Evolutionary conservation across 2,329 filamentous ascomycete genomes (phyloP).

Genomic region (Colletotrichum gloeosporioides): DNA sequence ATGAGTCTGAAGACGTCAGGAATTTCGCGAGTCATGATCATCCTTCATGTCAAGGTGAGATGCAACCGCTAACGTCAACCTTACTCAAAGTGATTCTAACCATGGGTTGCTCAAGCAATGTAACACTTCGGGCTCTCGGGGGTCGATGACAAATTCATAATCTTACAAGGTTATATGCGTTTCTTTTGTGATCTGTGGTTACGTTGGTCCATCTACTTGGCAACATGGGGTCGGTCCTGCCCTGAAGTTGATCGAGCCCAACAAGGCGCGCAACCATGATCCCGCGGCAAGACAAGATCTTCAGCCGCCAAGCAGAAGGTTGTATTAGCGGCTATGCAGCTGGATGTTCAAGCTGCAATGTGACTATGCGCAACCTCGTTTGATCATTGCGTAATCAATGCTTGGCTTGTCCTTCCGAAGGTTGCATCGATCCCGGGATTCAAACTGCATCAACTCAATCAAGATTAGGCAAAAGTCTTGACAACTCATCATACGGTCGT

Average conservation of each 20-base stretch:
- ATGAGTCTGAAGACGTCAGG: background rate
- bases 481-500: accelerated
- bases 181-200: background rate
- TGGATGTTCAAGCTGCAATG: background rate
- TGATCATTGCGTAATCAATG: background rate
- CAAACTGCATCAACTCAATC: background rate
- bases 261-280: background rate
- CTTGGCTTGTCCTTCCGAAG: background rate
- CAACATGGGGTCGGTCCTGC: background rate
- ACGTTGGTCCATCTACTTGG: accelerated
- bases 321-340: background rate
- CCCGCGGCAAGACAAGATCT: background rate
- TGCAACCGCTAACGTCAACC: accelerated
- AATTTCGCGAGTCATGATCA: background rate
- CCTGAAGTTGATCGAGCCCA: background rate
- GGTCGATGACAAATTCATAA: background rate
- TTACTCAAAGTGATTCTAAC: accelerated
- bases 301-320: background rate
- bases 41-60: background rate
- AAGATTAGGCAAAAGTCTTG: background rate
- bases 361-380: background rate
- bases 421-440: background rate
- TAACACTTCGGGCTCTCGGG: background rate
- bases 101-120: background rate
- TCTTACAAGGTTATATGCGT: accelerated